These are phyloP conservation scores for Didymella glomerata DNA, from an alignment of 2,329 filamentous ascomycete species.

Conservation along the genomic window DNA sequence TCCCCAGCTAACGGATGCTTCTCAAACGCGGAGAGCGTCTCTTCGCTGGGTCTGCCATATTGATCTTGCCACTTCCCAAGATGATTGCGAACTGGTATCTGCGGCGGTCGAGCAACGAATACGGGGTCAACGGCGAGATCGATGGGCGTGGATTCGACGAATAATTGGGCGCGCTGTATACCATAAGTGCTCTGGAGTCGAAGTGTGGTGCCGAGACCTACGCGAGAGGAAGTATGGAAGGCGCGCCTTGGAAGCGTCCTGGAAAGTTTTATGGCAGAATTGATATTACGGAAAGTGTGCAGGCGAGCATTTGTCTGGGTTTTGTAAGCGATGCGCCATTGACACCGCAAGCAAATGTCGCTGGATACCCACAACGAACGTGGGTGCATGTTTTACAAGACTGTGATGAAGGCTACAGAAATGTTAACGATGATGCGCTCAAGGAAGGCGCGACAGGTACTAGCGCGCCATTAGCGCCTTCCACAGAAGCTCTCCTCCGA, in stretches of 20 bases:
- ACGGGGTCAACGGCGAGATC: conserved; percentile 22
- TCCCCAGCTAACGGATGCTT: conserved; percentile 38
- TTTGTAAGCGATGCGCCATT: conserved; percentile 30
- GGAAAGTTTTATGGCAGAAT: conserved; percentile 14
- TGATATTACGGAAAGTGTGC: not conserved
- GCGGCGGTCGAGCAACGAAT: conserved; percentile 24
- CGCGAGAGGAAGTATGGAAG: conserved; percentile 33
- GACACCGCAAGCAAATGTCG: conserved; percentile 38
- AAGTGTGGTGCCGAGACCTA: conserved; percentile 18
- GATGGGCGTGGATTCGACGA: conserved; percentile 12
- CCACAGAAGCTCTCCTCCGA: conserved; percentile 26
- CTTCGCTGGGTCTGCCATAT: conserved; percentile 46
- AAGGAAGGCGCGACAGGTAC: conserved; percentile 30
- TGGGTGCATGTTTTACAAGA: conserved; percentile 28
- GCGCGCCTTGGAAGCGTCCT: conserved; percentile 26
- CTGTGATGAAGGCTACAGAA: conserved; percentile 19
- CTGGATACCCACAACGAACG: conserved; percentile 23
- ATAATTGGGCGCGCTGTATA: conserved; percentile 27
- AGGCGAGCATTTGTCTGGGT: conserved; percentile 3
- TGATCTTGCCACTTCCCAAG: conserved; percentile 55
- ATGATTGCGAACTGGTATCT: conserved; percentile 39
- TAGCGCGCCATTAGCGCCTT: conserved; percentile 24
- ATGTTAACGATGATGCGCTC: conserved; percentile 16
- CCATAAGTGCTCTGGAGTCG: conserved; percentile 15
- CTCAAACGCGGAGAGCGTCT: conserved; percentile 42